Percentiles rank a stretch among this genome's conserved stretches.
These are phyloP conservation scores for Kwoniella mangroviensis DNA, from an alignment of 768 basidiomycete genomes.

Conservation along the genomic window DNA sequence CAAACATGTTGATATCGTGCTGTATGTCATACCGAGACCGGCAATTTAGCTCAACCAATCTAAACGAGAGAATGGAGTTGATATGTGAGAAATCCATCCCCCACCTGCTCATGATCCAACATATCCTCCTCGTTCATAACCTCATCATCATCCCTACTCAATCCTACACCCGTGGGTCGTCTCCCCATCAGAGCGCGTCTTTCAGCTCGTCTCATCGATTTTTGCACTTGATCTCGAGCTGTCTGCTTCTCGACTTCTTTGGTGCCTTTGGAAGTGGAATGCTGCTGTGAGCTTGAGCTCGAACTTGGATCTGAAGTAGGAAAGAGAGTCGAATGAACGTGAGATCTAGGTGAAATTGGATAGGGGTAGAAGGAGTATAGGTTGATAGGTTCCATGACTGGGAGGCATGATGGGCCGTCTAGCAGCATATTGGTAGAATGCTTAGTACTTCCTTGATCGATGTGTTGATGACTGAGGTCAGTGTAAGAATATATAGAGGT, in stretches of 20 bases:
- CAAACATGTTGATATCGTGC: slow-evolving; percentile 47
- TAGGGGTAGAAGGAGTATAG: slow-evolving; percentile 45
- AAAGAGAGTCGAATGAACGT: slow-evolving; percentile 28
- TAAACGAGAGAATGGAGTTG: not conserved
- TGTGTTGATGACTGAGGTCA: not conserved
- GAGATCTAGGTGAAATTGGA: slow-evolving; percentile 29
- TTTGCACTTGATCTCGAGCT: not conserved
- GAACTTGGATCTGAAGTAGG: slow-evolving; percentile 13
- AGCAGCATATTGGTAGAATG: slow-evolving; percentile 2
- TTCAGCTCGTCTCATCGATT: slow-evolving; percentile 22
- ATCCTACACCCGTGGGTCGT: slow-evolving; percentile 35
- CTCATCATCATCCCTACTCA: slow-evolving; percentile 40
- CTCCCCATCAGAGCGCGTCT: slow-evolving; percentile 41
- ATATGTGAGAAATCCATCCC: slow-evolving; percentile 6
- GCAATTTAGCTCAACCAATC: too few species aligned
- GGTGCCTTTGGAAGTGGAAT: not conserved
- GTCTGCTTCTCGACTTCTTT: not conserved
- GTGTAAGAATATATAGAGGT: not conserved
- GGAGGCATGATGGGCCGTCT: slow-evolving; percentile 17
- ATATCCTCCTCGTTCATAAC: slow-evolving; percentile 40
- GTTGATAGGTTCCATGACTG: slow-evolving; percentile 17
- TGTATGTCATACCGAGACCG: not conserved
- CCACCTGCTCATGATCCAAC: slow-evolving; percentile 49
- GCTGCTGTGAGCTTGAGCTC: slow-evolving; percentile 9
- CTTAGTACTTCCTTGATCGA: not conserved